Evolutionary conservation across 23 red algal species (phyloP).

Genomic region (Gracilaria vermiculophylla): DNA sequence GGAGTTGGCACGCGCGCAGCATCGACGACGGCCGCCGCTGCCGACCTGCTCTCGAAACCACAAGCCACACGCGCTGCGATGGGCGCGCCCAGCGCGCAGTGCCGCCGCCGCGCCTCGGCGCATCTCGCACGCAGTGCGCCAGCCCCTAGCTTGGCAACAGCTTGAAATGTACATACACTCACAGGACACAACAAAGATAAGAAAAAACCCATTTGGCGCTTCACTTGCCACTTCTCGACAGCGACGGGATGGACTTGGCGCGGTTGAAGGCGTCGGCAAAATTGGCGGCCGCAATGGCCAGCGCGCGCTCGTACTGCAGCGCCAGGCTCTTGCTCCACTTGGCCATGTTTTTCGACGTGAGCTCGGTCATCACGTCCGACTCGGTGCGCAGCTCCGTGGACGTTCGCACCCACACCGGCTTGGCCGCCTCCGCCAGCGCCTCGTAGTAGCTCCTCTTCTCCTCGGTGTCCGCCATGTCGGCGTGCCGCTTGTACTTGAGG

Average conservation of each 20-base stretch:
- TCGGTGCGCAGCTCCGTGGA: conserved; percentile 58
- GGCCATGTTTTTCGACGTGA: conserved; percentile 68
- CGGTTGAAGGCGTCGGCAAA: conserved; percentile 66
- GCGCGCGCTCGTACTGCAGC: conserved; percentile 56
- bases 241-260: conserved; percentile 50
- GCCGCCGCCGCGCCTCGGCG: too few relatives aligned
- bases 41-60: too few relatives aligned
- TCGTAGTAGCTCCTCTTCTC: conserved; percentile 78
- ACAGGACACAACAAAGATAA: neutral
- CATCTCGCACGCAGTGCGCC: too few relatives aligned
- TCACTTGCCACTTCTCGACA: conserved; percentile 41
- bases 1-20: too few relatives aligned
- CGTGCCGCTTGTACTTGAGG: conserved; percentile 61
- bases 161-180: neutral
- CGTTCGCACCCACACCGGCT: conserved; percentile 71
- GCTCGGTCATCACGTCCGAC: conserved; percentile 63
- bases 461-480: conserved; percentile 62
- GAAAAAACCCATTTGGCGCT: neutral
- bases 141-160: too few relatives aligned
- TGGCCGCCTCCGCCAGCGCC: conserved; percentile 69
- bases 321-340: conserved; percentile 66
- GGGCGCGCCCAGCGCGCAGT: too few relatives aligned
- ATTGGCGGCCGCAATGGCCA: conserved; percentile 66
- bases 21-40: too few relatives aligned
- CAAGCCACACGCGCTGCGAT: too few relatives aligned